phyloP scores from a whole-genome alignment of 495 filamentous ascomycete species.

The Aspergillus taichungensis region DNA sequence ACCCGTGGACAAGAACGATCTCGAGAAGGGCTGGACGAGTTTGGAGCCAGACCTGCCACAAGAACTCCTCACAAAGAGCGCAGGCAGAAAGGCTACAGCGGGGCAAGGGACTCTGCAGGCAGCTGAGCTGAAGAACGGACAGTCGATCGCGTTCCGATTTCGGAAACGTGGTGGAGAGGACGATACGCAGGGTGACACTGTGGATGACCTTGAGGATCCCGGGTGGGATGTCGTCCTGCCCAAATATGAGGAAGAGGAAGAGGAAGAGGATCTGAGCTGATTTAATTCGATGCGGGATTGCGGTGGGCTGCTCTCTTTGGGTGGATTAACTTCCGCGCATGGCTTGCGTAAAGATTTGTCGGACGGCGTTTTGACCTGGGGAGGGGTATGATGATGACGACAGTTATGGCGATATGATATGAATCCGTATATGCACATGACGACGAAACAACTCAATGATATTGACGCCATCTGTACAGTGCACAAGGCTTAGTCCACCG shows the following conservation, averaged over 20 bases:
- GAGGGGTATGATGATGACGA: too few relatives aligned
- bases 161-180: slow-evolving; percentile 15
- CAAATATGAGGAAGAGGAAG: slow-evolving; percentile 48
- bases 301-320: not conserved
- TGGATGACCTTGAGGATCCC: slow-evolving; percentile 40
- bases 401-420: too few relatives aligned
- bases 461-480: too few relatives aligned
- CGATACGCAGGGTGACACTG: slow-evolving; percentile 10
- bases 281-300: slow-evolving; percentile 1
- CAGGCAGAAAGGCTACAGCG: slow-evolving; percentile 28
- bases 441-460: too few relatives aligned
- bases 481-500: too few relatives aligned
- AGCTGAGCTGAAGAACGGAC: slow-evolving; percentile 47
- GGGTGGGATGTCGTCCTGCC: slow-evolving; percentile 61
- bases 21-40: slow-evolving; percentile 47
- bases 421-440: too few relatives aligned
- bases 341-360: too few relatives aligned
- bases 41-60: slow-evolving; percentile 32
- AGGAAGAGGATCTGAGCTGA: slow-evolving; percentile 1
- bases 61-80: slow-evolving; percentile 34
- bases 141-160: slow-evolving; percentile 64
- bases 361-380: too few relatives aligned
- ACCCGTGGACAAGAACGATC: slow-evolving; percentile 46
- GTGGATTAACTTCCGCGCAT: too few relatives aligned
- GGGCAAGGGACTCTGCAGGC: slow-evolving; percentile 34